Evolutionary conservation across 2,329 filamentous ascomycete species (phyloP).

Genomic region (Penicillium decumbens): DNA sequence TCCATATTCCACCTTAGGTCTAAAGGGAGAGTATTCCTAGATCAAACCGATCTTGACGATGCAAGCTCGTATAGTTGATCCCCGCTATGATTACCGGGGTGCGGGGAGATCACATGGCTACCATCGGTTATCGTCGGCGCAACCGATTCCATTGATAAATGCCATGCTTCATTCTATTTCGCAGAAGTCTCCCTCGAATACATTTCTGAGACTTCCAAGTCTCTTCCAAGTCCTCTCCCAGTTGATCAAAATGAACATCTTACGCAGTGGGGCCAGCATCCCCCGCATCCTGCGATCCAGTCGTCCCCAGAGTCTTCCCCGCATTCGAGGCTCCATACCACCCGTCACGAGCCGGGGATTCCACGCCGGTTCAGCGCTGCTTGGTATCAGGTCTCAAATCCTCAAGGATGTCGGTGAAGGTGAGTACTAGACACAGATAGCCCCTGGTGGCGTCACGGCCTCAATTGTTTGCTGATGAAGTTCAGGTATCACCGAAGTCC

Average conservation of each 20-base stretch:
- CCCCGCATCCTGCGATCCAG: constrained; percentile 25
- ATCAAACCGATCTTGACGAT: too few species aligned
- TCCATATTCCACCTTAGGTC: too few species aligned
- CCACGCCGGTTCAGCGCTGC: constrained; percentile 32
- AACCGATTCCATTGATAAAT: constrained; percentile 17
- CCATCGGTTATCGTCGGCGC: constrained; percentile 24
- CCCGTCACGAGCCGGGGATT: constrained; percentile 31
- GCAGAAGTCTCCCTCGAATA: background rate
- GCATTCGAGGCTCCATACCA: constrained; percentile 22
- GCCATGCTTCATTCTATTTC: constrained; percentile 9
- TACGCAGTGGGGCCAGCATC: constrained; percentile 30
- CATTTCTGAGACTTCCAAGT: background rate
- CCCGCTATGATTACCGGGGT: constrained; percentile 9
- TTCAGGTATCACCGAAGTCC: constrained; percentile 93
- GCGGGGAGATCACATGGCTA: constrained; percentile 23
- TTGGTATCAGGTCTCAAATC: constrained; percentile 38
- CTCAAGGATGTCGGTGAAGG: constrained; percentile 44
- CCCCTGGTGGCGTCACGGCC: background rate
- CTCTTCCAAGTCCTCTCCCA: background rate
- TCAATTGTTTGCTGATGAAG: constrained; percentile 20
- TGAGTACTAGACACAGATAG: constrained; percentile 11
- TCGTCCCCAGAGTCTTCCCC: constrained; percentile 27
- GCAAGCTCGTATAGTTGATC: background rate
- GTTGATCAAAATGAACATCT: constrained; percentile 26
- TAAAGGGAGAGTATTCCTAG: too few species aligned